These are phyloP conservation scores for Exophiala oligosperma DNA, from an alignment of 2,329 filamentous ascomycete genomes.

Conservation along the genomic window DNA sequence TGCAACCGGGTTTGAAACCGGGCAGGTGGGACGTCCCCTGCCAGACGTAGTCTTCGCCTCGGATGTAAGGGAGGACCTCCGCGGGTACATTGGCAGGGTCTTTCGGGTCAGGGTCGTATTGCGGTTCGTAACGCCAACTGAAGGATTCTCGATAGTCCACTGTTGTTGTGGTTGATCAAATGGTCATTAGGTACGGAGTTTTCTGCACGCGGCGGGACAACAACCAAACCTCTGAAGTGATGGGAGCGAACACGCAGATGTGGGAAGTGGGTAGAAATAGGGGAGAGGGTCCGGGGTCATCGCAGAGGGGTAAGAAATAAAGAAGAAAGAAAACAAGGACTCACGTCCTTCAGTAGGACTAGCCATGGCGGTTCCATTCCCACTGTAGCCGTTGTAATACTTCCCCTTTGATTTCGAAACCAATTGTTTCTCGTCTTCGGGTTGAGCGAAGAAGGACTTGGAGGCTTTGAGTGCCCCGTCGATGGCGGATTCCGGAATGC, in stretches of 20 bases:
- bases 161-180: neutral
- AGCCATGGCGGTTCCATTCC: constrained; percentile 8
- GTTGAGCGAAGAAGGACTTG: constrained; percentile 46
- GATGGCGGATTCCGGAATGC: constrained; percentile 39
- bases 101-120: constrained; percentile 50
- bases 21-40: constrained; percentile 50
- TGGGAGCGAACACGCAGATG: no score
- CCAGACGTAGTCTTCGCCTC: constrained; percentile 56
- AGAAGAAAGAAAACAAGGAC: neutral
- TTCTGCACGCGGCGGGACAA: neutral
- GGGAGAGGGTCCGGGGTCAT: no score
- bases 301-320: neutral
- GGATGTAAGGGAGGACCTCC: constrained; percentile 44
- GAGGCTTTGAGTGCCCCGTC: constrained; percentile 47
- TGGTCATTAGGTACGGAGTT: neutral
- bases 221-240: no score
- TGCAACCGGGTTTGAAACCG: constrained; percentile 48
- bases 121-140: constrained; percentile 54
- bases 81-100: constrained; percentile 45
- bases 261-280: no score
- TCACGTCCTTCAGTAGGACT: constrained; percentile 18
- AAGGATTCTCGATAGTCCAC: constrained; percentile 55
- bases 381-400: constrained; percentile 28
- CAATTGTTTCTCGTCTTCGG: constrained; percentile 48
- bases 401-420: constrained; percentile 49